A percentile compares a stretch with the other conserved stretches of the same genome.
Conservation (phyloP, 768 basidiomycete species). For the Atractiella rhizophila region DNA sequence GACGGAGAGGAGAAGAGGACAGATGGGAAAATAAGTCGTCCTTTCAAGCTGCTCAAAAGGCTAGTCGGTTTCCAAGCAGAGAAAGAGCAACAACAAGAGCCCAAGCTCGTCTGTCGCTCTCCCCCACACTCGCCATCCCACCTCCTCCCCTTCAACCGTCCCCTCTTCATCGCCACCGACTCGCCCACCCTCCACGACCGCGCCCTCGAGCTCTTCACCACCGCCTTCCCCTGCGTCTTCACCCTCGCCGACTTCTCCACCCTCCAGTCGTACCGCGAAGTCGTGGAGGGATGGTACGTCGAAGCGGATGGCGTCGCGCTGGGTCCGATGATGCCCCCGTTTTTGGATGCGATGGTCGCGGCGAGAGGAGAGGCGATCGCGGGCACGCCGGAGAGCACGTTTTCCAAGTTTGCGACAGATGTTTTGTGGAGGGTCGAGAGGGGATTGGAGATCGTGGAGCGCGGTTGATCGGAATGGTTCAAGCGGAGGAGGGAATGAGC, state of each 20-base stretch:
- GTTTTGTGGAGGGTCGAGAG: neutral
- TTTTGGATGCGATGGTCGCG: too few relatives aligned
- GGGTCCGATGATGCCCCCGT: slow-evolving; percentile 31
- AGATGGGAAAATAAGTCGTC: neutral
- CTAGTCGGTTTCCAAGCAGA: neutral
- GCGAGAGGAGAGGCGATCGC: slow-evolving; percentile 4
- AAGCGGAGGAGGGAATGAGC: too few relatives aligned
- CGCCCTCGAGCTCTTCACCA: slow-evolving; percentile 27
- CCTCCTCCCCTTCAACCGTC: slow-evolving; percentile 29
- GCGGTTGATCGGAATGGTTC: too few relatives aligned
- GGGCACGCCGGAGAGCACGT: slow-evolving; percentile 10
- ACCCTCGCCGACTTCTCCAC: slow-evolving; percentile 31
- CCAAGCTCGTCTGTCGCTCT: slow-evolving; percentile 24
- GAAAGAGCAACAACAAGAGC: too few relatives aligned
- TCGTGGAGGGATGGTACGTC: slow-evolving; percentile 25
- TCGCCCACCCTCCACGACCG: slow-evolving; percentile 27
- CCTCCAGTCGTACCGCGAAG: slow-evolving; percentile 8
- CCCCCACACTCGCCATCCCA: slow-evolving; percentile 21
- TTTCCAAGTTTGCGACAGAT: slow-evolving; percentile 3
- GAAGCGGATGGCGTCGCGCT: slow-evolving; percentile 30
- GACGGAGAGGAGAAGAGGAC: neutral
- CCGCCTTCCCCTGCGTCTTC: slow-evolving; percentile 40
- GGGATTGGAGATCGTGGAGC: too few relatives aligned
- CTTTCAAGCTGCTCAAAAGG: neutral
- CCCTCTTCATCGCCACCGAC: slow-evolving; percentile 45